Evolutionary conservation across 2,329 filamentous ascomycete species (phyloP), one percentile per base, ranked within the genome.

Genomic region (Fusarium oxysporum): DNA sequence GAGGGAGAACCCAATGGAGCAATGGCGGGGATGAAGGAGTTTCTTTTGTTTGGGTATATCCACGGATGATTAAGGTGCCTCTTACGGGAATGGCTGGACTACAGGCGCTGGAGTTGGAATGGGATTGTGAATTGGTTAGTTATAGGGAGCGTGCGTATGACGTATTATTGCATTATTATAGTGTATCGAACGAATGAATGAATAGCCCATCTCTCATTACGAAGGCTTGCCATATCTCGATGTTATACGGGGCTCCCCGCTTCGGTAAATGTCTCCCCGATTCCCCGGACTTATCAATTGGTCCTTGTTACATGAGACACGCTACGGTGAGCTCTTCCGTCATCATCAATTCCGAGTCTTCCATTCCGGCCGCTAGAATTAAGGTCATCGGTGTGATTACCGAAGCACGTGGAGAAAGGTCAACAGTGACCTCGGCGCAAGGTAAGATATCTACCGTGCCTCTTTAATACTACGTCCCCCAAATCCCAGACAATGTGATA

Each of bases 1-100:
- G 76, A 72, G 77, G 44, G 82, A 81, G 60, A 76, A 80, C 48
- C 72, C 78, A 12, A 60, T 57, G 56, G 65, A 68, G 23, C 55
- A 62, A 56, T 61, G 63, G 62, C 72, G 74, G 56, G 33, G 68
- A 43, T 68, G 23, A 67, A n/a, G 61, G 44, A 56, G 41, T 57
- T 65, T 62, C 57, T n/a, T 74, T 72, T 74, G 67, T 72, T 59
- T 57, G 30, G 64, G 54, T 74, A 54, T 60, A 48, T 60, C 35
- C 21, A 69, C 8, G 30, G 30, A 12, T 58, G 43, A 30, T 28
- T 23, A 21, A 32, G 43, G 40, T 51, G 44, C 37, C 38, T 62
- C 17, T 67, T 35, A 40, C 23, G 62, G 62, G 45, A 61, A 67
- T 32, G 37, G 35, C 21, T 38, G 38, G 56, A 30, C 40, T 37